Evolutionary conservation across 1,139 yeast species (phyloP), one percentile per base, ranked within the genome.

Genomic region (Pneumocystis carinii): DNA sequence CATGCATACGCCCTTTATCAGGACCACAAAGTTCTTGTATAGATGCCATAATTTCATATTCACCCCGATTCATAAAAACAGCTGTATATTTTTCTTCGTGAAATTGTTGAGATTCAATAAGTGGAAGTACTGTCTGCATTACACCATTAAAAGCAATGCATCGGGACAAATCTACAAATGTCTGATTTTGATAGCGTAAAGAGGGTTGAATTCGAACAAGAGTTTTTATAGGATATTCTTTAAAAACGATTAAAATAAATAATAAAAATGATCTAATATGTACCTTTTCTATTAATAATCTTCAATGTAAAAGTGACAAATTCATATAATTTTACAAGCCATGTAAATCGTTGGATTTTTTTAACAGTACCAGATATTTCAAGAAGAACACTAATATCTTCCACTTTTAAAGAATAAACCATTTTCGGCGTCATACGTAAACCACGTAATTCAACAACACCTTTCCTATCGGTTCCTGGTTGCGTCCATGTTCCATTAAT

Each of bases 1-100:
- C 55, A 48, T 48, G 27, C 14, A 48, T 15, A 48, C 29, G 32
- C 32, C 55, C 55, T 6, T 36, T 37, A 8, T 62, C 66, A 8
- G 32, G 59, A n/a, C 56, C 63, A 32, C 24, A 36, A 36, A 62
- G 24, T 38, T 78, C 79, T 66, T 87, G 95, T 67, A 87, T 77
- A 1, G 86, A 74, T 0, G 83, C 80, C 0, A 90, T 87, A 89
- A 95, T 86, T 71, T 86, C 90, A 70, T 83, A 87, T 64, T 83
- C 86, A 1, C 95, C 96, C 58, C 79, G 78, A 62, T 84, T 87
- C 62, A 88, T 74, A 24, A 86, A 78, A 27, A 83, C 79, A 64
- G 85, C 80, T 5, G 88, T 84, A 62, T 84, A 70, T 24, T 76
- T 76, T 17, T 81, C 72, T 10, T 73, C 75, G 10, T 73, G 65